Evolutionary conservation across 768 basidiomycete species (phyloP).

Genomic region (button mushroom (Agaricus bisporus)): DNA sequence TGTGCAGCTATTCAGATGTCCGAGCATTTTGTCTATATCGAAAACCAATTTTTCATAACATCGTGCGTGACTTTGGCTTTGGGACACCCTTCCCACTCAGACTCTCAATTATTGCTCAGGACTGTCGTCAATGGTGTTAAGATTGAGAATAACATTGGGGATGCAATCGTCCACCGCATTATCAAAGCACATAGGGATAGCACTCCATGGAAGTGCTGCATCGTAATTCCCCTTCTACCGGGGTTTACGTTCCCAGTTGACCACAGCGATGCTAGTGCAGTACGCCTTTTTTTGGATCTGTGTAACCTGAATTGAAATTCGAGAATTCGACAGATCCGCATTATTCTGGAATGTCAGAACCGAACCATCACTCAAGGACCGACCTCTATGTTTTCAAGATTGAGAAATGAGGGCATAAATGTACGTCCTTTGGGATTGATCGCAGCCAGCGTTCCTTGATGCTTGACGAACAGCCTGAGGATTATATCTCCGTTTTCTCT

Average conservation of each 20-base stretch:
- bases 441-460: background rate
- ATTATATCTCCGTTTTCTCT: conserved; percentile 88
- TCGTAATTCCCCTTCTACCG: conserved; percentile 87
- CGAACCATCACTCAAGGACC: conserved; percentile 84
- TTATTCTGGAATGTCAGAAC: conserved; percentile 95
- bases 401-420: conserved; percentile 84
- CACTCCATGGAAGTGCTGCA: conserved; percentile 87
- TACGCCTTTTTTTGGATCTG: conserved; percentile 29
- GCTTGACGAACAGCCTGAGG: conserved; percentile 59
- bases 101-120: conserved; percentile 27
- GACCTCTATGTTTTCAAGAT: conserved; percentile 81
- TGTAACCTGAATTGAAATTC: background rate
- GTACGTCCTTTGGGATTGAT: conserved; percentile 34
- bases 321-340: conserved; percentile 56
- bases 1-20: conserved; percentile 82
- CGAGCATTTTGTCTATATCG: conserved; percentile 98
- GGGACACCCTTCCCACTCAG: background rate
- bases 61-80: conserved; percentile 45
- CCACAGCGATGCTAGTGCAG: conserved; percentile 87
- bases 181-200: conserved; percentile 78
- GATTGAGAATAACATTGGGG: conserved; percentile 92
- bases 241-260: conserved; percentile 94
- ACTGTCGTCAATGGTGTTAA: conserved; percentile 80
- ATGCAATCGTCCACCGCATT: conserved; percentile 88
- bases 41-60: conserved; percentile 90